Evolutionary conservation across 192 early-diverging fungal genomes (phyloP).

Genomic region (Coemansia sp.): DNA sequence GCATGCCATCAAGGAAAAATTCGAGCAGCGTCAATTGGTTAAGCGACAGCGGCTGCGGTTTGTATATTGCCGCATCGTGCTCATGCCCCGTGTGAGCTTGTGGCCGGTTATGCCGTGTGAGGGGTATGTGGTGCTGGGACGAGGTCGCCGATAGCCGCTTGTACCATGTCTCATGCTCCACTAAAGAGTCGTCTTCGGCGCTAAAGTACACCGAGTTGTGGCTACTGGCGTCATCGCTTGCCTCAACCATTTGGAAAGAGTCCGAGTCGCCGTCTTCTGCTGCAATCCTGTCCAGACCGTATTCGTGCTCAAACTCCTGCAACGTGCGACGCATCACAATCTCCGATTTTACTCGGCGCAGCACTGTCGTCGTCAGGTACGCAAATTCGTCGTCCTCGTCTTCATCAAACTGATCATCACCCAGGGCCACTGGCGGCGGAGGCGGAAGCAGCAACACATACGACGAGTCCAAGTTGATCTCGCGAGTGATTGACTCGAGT

Average conservation of each 20-base stretch:
- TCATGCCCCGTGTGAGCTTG: not conserved
- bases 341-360: conserved; percentile 50
- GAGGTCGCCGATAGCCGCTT: conserved; percentile 46
- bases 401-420: conserved; percentile 13
- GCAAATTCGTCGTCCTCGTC: conserved; percentile 52
- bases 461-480: conserved; percentile 55
- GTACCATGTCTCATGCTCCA: conserved; percentile 41
- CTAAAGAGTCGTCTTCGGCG: conserved; percentile 43
- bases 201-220: conserved; percentile 54
- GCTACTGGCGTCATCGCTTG: conserved; percentile 42
- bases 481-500: conserved; percentile 51
- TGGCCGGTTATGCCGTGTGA: conserved; percentile 13
- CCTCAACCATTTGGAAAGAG: conserved; percentile 51
- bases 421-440: conserved; percentile 41
- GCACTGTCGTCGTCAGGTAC: conserved; percentile 29
- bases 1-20: conserved; percentile 55
- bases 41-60: conserved; percentile 40
- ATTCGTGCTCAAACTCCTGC: conserved; percentile 53
- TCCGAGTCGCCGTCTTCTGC: conserved; percentile 32
- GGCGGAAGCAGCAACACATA: conserved; percentile 52
- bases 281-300: conserved; percentile 34
- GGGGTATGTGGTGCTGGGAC: conserved; percentile 40
- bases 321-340: conserved; percentile 46
- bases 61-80: conserved; percentile 3
- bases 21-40: conserved; percentile 55